Evolutionary conservation across 1,284 basidiomycete species (phyloP).

Genomic region (Chondrostereum purpureum): DNA sequence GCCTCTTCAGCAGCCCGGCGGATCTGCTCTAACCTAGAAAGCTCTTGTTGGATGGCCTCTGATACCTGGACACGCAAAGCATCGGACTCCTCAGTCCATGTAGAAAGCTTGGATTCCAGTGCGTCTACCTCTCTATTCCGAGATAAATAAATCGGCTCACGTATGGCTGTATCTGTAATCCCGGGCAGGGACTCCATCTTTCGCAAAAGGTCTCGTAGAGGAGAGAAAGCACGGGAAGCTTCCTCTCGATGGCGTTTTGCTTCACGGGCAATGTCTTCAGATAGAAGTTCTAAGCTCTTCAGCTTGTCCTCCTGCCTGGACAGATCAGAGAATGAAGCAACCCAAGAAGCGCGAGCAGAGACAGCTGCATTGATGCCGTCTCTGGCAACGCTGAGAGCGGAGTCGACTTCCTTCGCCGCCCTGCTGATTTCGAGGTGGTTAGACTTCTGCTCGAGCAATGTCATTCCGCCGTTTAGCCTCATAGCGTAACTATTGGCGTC

Average conservation of each 20-base stretch:
- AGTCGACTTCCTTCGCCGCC: slow-evolving; percentile 50
- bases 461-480: slow-evolving; percentile 49
- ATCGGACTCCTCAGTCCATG: slow-evolving; percentile 40
- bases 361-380: slow-evolving; percentile 33
- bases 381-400: slow-evolving; percentile 27
- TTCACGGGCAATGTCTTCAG: slow-evolving; percentile 29
- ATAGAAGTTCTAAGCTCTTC: slow-evolving; percentile 28
- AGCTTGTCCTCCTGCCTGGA: slow-evolving; percentile 20
- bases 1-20: slow-evolving; percentile 20
- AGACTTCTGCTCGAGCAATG: slow-evolving; percentile 40
- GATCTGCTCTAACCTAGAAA: slow-evolving; percentile 24
- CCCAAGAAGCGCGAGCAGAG: slow-evolving; percentile 30
- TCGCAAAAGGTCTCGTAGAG: slow-evolving; percentile 44
- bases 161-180: slow-evolving; percentile 31
- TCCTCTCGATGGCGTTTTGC: slow-evolving; percentile 27
- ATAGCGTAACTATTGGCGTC: slow-evolving; percentile 67
- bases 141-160: slow-evolving; percentile 38
- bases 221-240: slow-evolving; percentile 43
- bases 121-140: slow-evolving; percentile 44
- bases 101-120: slow-evolving; percentile 37
- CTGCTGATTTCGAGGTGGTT: slow-evolving; percentile 45
- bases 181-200: slow-evolving; percentile 41
- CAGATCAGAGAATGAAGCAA: slow-evolving; percentile 23
- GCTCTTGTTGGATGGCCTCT: slow-evolving; percentile 29
- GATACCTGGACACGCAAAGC: slow-evolving; percentile 31